Base-by-base conservation (phyloP, 768 basidiomycete genomes). In the Auriscalpium orientale region DNA sequence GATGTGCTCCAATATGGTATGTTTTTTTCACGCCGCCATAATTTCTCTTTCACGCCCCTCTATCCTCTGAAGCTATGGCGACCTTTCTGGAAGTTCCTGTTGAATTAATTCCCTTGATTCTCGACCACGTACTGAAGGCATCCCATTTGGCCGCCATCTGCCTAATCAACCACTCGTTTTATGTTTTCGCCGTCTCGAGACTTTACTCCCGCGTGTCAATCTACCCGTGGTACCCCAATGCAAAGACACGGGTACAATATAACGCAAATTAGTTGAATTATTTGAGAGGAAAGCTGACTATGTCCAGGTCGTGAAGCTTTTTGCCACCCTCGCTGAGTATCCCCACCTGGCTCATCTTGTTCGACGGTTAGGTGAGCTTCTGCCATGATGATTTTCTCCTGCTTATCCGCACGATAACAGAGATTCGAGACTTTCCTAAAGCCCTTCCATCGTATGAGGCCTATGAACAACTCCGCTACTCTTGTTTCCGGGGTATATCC, bases 341-440 rank as follows among this genome's bases (percentile, higher is more conserved):
- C 76, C 81, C 3, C 71, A 80, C 50, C 79, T 90, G 4, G 87
- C 88, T 1, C 67, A 69, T 58, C 68, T 79, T 58, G 81, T 91
- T 40, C 75, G 71, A 45, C 71, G 70, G 53, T 73, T 91, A 51
- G 86, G 89, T 83, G 46, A 58, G 79, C 64, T 20, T 22, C n/a
- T 28, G n/a, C n/a, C 16, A 1, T 16, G 28, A 16, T 47, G 22
- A 37, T 28, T 18, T 22, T 54, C n/a, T 12, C 46, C 11, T 22
- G 18, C 28, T n/a, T 33, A 18, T 15, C 4, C 21, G 44, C 36
- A 4, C 20, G 16, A 5, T 34, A n/a, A 33, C 13, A 90, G 89
- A 85, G 57, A 82, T 91, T 45, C 79, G 86, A 59, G 84, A 85
- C 59, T 91, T 89, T 62, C 87, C 89, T 0, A 86, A 83, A 62